Conservation (phyloP, 495 filamentous ascomycete species). For the Penicillium desertorum region DNA sequence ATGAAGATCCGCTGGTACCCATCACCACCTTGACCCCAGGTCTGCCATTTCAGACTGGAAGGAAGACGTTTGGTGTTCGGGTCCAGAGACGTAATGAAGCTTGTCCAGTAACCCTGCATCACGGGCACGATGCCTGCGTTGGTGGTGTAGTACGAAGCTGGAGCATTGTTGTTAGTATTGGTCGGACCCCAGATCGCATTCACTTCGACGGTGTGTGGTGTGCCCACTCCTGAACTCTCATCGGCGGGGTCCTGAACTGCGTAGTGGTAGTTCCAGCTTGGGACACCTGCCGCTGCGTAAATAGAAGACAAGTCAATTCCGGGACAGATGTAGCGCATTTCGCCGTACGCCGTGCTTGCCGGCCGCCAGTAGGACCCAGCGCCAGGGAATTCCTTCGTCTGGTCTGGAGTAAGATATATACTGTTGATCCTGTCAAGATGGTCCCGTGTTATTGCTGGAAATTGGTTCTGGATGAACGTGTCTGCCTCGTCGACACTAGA, state of each 20-base stretch:
- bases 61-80: constrained; percentile 55
- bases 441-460: constrained; percentile 52
- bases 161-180: constrained; percentile 41
- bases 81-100: constrained; percentile 63
- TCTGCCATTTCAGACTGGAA: constrained; percentile 50
- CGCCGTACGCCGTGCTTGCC: constrained; percentile 63
- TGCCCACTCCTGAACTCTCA: constrained; percentile 54
- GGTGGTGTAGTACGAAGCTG: constrained; percentile 52
- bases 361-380: constrained; percentile 57
- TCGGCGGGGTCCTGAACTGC: constrained; percentile 57
- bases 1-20: constrained; percentile 52
- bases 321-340: constrained; percentile 74
- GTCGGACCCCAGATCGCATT: constrained; percentile 60
- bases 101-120: constrained; percentile 68
- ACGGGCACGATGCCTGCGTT: constrained; percentile 55
- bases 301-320: constrained; percentile 55
- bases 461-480: constrained; percentile 61
- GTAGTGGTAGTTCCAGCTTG: constrained; percentile 64
- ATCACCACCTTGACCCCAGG: constrained; percentile 35
- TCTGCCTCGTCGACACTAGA: constrained; percentile 46
- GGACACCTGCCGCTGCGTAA: constrained; percentile 36
- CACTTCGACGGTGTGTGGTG: constrained; percentile 61
- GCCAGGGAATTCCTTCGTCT: constrained; percentile 42
- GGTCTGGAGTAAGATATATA: constrained; percentile 54
- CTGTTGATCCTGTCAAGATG: constrained; percentile 57